Conservation (phyloP, 768 basidiomycete genomes). For the Lentinula aciculospora region DNA sequence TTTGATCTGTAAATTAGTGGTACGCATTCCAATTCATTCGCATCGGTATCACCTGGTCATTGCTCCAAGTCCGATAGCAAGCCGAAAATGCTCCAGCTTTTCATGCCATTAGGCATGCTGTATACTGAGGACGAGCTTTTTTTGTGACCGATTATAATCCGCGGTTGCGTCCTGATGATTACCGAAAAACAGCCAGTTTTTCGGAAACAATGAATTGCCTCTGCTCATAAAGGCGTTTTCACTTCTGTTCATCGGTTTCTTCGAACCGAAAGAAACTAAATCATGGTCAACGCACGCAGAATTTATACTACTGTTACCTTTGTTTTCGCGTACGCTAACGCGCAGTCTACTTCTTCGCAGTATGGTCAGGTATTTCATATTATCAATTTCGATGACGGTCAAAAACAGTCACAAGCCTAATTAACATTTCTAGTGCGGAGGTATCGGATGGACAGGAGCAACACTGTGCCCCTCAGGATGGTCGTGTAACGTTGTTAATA, state of each 20-base stretch:
- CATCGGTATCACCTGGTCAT: background rate
- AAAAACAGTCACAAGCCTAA: background rate
- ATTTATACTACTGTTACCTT: background rate
- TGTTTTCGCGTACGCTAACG: constrained; percentile 11
- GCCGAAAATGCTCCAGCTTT: background rate
- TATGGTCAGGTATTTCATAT: constrained; percentile 29
- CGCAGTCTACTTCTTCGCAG: constrained; percentile 21
- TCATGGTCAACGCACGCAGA: constrained; percentile 2
- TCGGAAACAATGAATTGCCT: constrained; percentile 17
- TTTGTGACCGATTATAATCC: background rate
- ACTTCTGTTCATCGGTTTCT: background rate
- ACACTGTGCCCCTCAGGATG: constrained; percentile 43
- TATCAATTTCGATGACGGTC: background rate
- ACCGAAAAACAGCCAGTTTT: constrained; percentile 32
- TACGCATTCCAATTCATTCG: background rate
- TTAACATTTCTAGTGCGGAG: constrained; percentile 39
- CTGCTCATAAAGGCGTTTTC: background rate
- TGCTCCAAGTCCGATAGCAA: background rate
- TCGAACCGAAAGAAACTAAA: constrained; percentile 6
- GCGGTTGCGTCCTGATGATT: background rate
- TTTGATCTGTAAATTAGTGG: background rate
- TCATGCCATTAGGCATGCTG: background rate
- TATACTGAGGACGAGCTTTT: background rate
- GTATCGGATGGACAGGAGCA: constrained; percentile 45
- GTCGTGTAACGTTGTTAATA: constrained; percentile 37